Evolutionary conservation across 2,329 filamentous ascomycete species (phyloP).

Genomic region (Beauveria bassiana): DNA sequence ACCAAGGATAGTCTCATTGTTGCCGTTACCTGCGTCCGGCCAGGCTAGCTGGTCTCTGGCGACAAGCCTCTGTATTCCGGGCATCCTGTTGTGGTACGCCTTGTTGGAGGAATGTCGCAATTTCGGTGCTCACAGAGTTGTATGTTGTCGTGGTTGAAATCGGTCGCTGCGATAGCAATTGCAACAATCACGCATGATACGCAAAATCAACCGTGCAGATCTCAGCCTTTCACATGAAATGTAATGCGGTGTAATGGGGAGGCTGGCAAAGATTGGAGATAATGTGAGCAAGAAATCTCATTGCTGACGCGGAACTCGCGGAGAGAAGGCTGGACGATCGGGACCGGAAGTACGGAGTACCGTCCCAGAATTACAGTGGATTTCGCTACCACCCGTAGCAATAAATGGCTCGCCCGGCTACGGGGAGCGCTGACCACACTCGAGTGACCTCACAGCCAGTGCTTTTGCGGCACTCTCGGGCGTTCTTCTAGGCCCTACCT

Average conservation of each 20-base stretch:
- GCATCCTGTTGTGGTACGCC: background rate
- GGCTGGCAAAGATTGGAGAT: background rate
- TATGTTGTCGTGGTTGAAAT: background rate
- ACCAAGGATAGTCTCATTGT: conserved; percentile 50
- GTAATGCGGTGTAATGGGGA: background rate
- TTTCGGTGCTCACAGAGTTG: background rate
- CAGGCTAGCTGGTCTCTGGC: conserved; percentile 40
- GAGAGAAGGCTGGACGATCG: conserved; percentile 8
- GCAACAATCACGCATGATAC: background rate
- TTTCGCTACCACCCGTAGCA: background rate
- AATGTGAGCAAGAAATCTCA: background rate
- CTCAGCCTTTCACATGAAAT: background rate
- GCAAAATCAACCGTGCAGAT: background rate
- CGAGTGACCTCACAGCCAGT: conserved; percentile 1
- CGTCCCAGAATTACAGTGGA: conserved; percentile 1
- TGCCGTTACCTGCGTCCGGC: conserved; percentile 42
- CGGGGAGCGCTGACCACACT: background rate
- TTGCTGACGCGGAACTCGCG: conserved; percentile 12
- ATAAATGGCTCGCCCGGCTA: conserved; percentile 9
- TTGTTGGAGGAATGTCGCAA: conserved; percentile 8
- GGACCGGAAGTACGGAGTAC: conserved; percentile 7
- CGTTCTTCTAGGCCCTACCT: background rate
- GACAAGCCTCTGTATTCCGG: conserved; percentile 26
- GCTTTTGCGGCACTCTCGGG: background rate
- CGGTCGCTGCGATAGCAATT: background rate